phyloP scores from a whole-genome alignment of 106 monocot genomes.

The Apostasia shenzhenica region DNA sequence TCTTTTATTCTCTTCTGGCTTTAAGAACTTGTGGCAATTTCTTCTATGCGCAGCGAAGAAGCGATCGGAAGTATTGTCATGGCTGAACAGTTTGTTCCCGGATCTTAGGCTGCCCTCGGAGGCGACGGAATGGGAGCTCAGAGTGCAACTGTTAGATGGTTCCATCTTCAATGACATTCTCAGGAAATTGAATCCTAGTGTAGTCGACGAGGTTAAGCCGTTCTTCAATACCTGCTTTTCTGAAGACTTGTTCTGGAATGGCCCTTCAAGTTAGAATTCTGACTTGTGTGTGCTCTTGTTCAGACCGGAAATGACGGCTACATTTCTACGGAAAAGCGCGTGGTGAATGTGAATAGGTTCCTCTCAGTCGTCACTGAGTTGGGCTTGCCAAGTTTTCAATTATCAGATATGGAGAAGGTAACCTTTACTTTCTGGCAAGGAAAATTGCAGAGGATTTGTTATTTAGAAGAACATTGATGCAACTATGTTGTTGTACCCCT shows the following conservation, averaged over 20 bases:
- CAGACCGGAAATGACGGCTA: slow-evolving; percentile 9
- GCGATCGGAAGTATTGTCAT: slow-evolving; percentile 28
- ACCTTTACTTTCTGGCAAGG: background rate
- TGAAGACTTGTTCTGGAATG: background rate
- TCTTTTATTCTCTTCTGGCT: background rate
- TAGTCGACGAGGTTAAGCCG: slow-evolving; percentile 16
- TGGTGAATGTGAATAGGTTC: slow-evolving; percentile 22
- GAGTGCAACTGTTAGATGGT: slow-evolving; percentile 31
- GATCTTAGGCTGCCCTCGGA: slow-evolving; percentile 21
- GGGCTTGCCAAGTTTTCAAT: slow-evolving; percentile 19
- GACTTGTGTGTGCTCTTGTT: background rate
- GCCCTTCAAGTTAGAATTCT: background rate
- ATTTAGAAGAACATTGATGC: background rate
- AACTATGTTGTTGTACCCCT: background rate
- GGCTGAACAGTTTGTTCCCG: slow-evolving; percentile 38
- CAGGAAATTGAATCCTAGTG: slow-evolving; percentile 10
- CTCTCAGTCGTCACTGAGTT: slow-evolving; percentile 12
- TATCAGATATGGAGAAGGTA: slow-evolving; percentile 34
- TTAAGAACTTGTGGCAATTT: background rate
- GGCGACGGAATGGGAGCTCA: slow-evolving; percentile 36
- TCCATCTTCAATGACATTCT: slow-evolving; percentile 29
- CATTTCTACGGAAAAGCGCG: slow-evolving; percentile 5
- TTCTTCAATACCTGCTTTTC: background rate
- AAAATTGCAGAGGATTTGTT: background rate
- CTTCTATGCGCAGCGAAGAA: slow-evolving; percentile 18